Base-by-base conservation (phyloP, 176 grass and related monocot genomes). In the Raddia guianensis region DNA sequence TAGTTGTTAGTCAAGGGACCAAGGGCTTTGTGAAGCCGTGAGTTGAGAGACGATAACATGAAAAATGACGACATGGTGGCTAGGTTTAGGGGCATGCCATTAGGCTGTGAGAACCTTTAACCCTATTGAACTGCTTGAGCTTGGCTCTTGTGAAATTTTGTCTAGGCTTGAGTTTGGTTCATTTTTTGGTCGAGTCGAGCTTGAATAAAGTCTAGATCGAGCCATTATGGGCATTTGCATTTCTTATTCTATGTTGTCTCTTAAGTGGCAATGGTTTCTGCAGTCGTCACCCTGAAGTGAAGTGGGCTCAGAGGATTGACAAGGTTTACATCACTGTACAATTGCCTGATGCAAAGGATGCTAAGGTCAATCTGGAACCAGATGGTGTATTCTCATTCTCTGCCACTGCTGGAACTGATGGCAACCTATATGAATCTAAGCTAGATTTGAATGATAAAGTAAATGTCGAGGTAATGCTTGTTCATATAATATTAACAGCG, bases 281-380 rank as follows among this genome's bases (percentile, higher is more conserved):
- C 86, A 97, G 90, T 86, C 88, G 95, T 18, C 83, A 91, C 68
- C 95, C 95, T 45, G 91, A 93, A 83, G 82, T 95, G 61, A 93
- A 86, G 89, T 95, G 92, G 96, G 96, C 96, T 32, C 89, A 99
- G 70, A 95, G 96, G 80, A 66, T 91, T 46, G 96, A 99, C 87
- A 91, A 99, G 46, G 84, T 99, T 44, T 99, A 93, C 73, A 79
- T 99, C 72, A 99, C 92, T 5, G 75, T 99, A 66, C 90, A 95
- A 67, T 76, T 99, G 52, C 53, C 96, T 64, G 92, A 99, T 33
- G 84, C 92, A 35, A 99, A 99, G 77, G 93, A 99, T 89, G 96
- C 86, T 46, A 95, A 93, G 50, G 86, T 99, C 63, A 87, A 99
- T 82, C 70, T 99, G 68, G 81, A 99, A 68, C 88, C 93, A 69